Evolutionary conservation across 257 asterid genomes (phyloP).

Genomic region (Solanum clarkiae): DNA sequence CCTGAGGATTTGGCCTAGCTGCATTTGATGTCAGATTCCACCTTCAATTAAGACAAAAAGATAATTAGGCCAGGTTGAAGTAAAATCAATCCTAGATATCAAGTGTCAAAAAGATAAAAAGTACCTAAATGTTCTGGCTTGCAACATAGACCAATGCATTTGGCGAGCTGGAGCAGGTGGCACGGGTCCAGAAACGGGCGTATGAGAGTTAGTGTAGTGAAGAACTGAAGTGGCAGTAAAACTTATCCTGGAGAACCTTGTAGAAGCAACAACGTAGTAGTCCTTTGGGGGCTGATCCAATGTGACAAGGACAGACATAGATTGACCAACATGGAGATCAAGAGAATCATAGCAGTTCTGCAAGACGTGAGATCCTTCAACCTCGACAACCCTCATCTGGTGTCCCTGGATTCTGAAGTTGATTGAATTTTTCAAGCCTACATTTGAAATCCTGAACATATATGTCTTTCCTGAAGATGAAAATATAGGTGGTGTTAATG

Average conservation of each 20-base stretch:
- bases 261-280: constrained; percentile 75
- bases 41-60: constrained; percentile 25
- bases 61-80: background rate
- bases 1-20: constrained; percentile 99
- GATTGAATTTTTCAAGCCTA: constrained; percentile 57
- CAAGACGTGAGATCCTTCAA: constrained; percentile 85
- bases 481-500: background rate
- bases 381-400: constrained; percentile 73
- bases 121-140: constrained; percentile 82
- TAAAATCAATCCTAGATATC: background rate
- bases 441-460: constrained; percentile 83
- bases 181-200: constrained; percentile 50
- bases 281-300: constrained; percentile 68
- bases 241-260: constrained; percentile 46
- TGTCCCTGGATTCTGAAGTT: constrained; percentile 93
- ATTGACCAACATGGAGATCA: constrained; percentile 83
- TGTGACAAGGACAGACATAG: constrained; percentile 63
- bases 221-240: constrained; percentile 41
- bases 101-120: background rate
- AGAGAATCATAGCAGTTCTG: constrained; percentile 65
- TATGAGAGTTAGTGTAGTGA: constrained; percentile 57
- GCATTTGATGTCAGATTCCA: constrained; percentile 96
- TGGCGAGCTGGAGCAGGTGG: constrained; percentile 52
- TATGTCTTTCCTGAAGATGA: constrained; percentile 59
- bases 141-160: constrained; percentile 62